Conservation (phyloP, 2,329 filamentous ascomycete species). For the Calonectria pteridis region DNA sequence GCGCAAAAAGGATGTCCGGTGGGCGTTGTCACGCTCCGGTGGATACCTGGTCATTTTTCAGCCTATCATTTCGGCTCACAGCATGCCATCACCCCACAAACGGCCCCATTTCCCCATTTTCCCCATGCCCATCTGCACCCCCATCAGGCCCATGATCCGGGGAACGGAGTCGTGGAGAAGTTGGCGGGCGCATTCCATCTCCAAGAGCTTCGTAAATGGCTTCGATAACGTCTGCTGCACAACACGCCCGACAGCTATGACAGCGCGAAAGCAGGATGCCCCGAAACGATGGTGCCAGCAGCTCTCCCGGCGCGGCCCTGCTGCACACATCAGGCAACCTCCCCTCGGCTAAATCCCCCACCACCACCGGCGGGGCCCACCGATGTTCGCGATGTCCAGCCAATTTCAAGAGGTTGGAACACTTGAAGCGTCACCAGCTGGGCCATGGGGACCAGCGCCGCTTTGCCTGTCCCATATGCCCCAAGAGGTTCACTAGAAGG, state of each 20-base stretch:
- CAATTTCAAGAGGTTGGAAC: conserved; percentile 38
- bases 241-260: neutral
- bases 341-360: neutral
- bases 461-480: conserved; percentile 33
- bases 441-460: conserved; percentile 23
- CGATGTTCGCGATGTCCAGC: conserved; percentile 26
- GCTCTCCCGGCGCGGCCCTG: neutral
- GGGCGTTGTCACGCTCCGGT: neutral
- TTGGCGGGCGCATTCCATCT: neutral
- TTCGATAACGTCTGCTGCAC: neutral
- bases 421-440: conserved; percentile 36
- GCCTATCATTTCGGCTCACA: neutral
- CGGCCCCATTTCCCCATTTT: neutral
- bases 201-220: neutral
- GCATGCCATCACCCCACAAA: neutral
- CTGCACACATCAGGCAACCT: neutral
- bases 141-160: neutral
- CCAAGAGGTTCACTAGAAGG: conserved; percentile 37
- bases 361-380: neutral
- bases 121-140: too few species aligned
- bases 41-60: neutral
- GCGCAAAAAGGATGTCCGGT: neutral
- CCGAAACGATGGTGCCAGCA: neutral
- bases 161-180: neutral
- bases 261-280: neutral